Base-by-base conservation (phyloP, 2,329 filamentous ascomycete species). In the Biscogniauxia marginata region DNA sequence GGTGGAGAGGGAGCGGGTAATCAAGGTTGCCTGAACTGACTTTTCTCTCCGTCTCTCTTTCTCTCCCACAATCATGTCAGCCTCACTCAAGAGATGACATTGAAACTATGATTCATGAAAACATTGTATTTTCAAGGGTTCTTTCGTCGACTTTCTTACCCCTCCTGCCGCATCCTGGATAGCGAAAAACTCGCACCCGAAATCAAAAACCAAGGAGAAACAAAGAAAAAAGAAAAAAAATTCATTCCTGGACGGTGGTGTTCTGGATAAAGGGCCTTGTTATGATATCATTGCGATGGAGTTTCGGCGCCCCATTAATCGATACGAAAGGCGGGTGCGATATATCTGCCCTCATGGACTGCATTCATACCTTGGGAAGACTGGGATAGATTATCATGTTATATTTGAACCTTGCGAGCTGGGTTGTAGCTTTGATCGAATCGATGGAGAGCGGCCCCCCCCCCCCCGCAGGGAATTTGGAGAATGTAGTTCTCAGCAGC, bases 1-100 rank as follows among this genome's bases (percentile, higher is more conserved):
- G 49, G 63, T 64, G 4, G 56, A 66, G 48, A 46, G 56, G 16
- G 56, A 62, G 47, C 57, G 39, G 9, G 30, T 16, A 11, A 39
- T 16, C n/a, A 16, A 39, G 9, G 30, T n/a, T 6, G 30, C 30
- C 30, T 39, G n/a, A 16, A 39, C 30, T 39, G 25, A 11, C 8
- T 30, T 30, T 30, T 11, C 2, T 30, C 25, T 30, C 25, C 25
- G 2, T 3, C 25, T 11, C 25, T 30, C 8, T 30, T 4, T 30
- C 25, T 30, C 25, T 9, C 25, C 13, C 8, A 9, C 25, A 2
- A 30, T 8, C 25, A 30, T 30, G 8, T 30, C 25, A 30, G n/a
- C n/a, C n/a, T 30, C 8, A 9, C 7, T 30, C 6, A 2, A 11
- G 25, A 11, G 3, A 9, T 3, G 2, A 8, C 13, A 9, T 30